Evolutionary conservation across 441 rosid genomes (phyloP).

Genomic region (Populus tomentosa): DNA sequence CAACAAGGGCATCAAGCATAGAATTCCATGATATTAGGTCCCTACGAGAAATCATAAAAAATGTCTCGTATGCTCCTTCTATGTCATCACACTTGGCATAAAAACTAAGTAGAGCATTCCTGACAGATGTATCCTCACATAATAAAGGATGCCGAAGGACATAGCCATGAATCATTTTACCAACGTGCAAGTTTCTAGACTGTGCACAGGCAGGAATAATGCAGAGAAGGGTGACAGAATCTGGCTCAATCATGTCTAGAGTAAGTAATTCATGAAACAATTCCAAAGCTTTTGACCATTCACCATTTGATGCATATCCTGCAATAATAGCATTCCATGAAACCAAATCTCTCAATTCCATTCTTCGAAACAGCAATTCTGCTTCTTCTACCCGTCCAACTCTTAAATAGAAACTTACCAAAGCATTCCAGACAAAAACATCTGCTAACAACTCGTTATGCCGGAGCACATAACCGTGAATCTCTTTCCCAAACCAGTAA

Average conservation of each 20-base stretch:
- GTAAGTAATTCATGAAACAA: constrained; percentile 46
- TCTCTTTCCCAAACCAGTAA: constrained; percentile 48
- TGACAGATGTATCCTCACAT: constrained; percentile 47
- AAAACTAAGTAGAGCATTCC: constrained; percentile 64
- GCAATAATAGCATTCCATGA: constrained; percentile 83
- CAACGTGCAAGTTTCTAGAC: constrained; percentile 35
- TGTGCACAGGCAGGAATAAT: constrained; percentile 70
- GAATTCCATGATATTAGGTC: constrained; percentile 89
- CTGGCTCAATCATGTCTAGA: constrained; percentile 35
- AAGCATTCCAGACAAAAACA: constrained; percentile 63
- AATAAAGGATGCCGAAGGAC: constrained; percentile 49
- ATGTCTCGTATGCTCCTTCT: constrained; percentile 47
- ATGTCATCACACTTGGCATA: constrained; percentile 55
- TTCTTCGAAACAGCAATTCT: constrained; percentile 49
- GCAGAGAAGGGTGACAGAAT: constrained; percentile 55
- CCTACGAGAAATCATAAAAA: constrained; percentile 46
- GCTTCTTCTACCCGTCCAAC: constrained; percentile 52
- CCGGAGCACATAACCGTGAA: constrained; percentile 57
- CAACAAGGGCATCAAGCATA: constrained; percentile 57
- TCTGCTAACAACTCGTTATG: constrained; percentile 42
- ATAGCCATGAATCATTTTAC: constrained; percentile 60
- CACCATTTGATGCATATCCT: constrained; percentile 59
- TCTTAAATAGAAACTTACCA: constrained; percentile 66
- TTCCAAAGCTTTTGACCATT: constrained; percentile 56
- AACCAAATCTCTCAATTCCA: constrained; percentile 67